Percentiles rank a stretch among this genome's conserved stretches.
These are phyloP conservation scores for Globisporangium recalcitrans DNA, from an alignment of 352 stramenopile genomes.

Conservation along the genomic window DNA sequence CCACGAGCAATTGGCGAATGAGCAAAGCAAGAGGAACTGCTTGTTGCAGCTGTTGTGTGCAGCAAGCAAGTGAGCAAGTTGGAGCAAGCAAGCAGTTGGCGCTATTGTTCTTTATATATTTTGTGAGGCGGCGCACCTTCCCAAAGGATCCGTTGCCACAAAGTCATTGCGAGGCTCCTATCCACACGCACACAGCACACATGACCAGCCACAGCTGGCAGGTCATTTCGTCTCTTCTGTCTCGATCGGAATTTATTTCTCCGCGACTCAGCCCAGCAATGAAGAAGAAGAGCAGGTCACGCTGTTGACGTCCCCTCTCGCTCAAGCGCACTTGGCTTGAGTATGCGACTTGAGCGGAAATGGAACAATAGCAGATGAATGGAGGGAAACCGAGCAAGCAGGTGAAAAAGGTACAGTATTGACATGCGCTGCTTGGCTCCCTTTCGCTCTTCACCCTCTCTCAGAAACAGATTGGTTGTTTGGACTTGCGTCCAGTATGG, in stretches of 20 bases:
- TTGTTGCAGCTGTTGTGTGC: too few species aligned
- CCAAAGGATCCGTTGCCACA: background rate
- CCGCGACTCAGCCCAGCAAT: background rate
- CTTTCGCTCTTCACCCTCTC: slow-evolving; percentile 1
- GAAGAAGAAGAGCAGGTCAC: too few species aligned
- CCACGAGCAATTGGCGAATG: slow-evolving; percentile 7
- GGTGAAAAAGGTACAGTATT: background rate
- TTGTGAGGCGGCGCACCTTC: background rate
- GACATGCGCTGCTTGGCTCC: background rate
- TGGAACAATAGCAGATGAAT: background rate
- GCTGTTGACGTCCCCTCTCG: background rate
- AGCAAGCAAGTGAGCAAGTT: background rate
- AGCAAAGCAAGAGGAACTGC: background rate
- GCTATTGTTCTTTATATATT: slow-evolving; percentile 1
- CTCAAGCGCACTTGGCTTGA: background rate
- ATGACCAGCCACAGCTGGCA: too few species aligned
- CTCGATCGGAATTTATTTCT: slow-evolving; percentile 2
- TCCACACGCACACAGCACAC: too few species aligned
- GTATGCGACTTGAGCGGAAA: background rate
- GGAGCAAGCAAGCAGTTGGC: background rate
- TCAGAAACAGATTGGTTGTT: background rate
- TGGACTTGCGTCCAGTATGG: background rate
- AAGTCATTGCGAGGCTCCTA: background rate
- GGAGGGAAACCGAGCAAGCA: too few species aligned
- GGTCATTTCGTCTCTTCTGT: background rate